Evolutionary conservation across 2,329 filamentous ascomycete genomes (phyloP).

Genomic region (Metarhizium album): DNA sequence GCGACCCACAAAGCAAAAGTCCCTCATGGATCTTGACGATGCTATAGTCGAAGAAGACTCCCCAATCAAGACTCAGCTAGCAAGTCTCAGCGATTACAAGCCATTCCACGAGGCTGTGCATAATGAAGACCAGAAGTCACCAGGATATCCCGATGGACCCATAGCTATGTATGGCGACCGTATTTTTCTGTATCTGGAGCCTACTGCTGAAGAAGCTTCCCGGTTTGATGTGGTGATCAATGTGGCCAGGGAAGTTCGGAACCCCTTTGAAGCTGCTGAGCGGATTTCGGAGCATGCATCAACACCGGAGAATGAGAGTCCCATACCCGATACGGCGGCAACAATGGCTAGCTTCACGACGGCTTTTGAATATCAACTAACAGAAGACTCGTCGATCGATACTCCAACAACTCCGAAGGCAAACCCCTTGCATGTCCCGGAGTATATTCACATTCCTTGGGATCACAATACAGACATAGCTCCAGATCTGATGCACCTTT

Average conservation of each 20-base stretch:
- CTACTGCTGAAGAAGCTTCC: constrained; percentile 64
- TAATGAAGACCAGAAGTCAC: constrained; percentile 69
- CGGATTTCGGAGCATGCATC: constrained; percentile 17
- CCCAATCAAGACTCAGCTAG: constrained; percentile 49
- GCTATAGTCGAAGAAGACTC: constrained; percentile 45
- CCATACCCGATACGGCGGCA: constrained; percentile 41
- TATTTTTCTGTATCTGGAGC: constrained; percentile 71
- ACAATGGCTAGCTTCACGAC: constrained; percentile 49
- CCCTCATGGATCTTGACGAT: constrained; percentile 26
- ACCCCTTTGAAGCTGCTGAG: constrained; percentile 49
- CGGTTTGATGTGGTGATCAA: constrained; percentile 78
- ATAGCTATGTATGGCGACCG: constrained; percentile 72
- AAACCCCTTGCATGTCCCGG: constrained; percentile 43
- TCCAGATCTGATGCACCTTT: constrained; percentile 62
- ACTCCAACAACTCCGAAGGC: constrained; percentile 48
- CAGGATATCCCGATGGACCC: constrained; percentile 72
- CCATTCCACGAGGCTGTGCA: constrained; percentile 57
- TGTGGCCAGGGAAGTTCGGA: constrained; percentile 69
- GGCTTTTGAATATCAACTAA: constrained; percentile 44
- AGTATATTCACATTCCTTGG: constrained; percentile 83
- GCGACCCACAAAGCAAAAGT: constrained; percentile 37
- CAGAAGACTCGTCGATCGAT: constrained; percentile 24
- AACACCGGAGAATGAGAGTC: constrained; percentile 29
- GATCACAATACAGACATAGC: constrained; percentile 84
- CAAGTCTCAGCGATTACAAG: constrained; percentile 44